These are phyloP conservation scores for Acacia melanoxylon DNA, from an alignment of 306 rosid genomes.

Conservation along the genomic window DNA sequence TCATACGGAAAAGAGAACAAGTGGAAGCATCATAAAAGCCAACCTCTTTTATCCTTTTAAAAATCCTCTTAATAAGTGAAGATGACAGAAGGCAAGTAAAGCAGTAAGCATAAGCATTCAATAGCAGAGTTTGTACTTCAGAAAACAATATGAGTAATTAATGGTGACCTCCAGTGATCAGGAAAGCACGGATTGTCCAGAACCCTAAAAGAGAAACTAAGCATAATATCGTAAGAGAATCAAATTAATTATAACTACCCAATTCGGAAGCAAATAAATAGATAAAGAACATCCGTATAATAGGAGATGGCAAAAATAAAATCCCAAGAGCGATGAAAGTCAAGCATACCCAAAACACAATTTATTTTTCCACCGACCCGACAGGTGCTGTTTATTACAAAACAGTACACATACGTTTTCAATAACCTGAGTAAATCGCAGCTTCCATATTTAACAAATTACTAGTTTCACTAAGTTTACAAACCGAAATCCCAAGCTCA, in stretches of 20 bases:
- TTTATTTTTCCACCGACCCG: constrained; percentile 41
- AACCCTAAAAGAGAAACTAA: constrained; percentile 32
- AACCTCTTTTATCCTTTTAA: constrained; percentile 17
- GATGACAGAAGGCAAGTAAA: constrained; percentile 3
- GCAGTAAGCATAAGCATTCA: constrained; percentile 15
- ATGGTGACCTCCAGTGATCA: constrained; percentile 27
- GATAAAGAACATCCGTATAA: constrained; percentile 14
- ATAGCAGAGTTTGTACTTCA: constrained; percentile 25
- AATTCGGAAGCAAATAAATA: constrained; percentile 31
- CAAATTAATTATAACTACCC: constrained; percentile 38
- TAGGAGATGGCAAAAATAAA: background rate
- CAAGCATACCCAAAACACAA: constrained; percentile 19
- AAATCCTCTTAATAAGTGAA: background rate
- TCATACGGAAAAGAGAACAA: constrained; percentile 11
- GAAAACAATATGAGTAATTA: constrained; percentile 30
- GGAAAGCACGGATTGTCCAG: constrained; percentile 33
- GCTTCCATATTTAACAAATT: background rate
- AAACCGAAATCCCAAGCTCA: constrained; percentile 20
- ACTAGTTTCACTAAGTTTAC: background rate
- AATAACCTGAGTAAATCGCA: constrained; percentile 15
- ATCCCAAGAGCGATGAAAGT: constrained; percentile 22
- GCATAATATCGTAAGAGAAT: constrained; percentile 5
- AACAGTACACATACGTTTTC: constrained; percentile 24
- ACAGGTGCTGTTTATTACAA: constrained; percentile 20
- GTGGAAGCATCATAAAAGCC: constrained; percentile 21